Base-by-base conservation (phyloP, 1,284 basidiomycete genomes). In the Volvariella volvacea region DNA sequence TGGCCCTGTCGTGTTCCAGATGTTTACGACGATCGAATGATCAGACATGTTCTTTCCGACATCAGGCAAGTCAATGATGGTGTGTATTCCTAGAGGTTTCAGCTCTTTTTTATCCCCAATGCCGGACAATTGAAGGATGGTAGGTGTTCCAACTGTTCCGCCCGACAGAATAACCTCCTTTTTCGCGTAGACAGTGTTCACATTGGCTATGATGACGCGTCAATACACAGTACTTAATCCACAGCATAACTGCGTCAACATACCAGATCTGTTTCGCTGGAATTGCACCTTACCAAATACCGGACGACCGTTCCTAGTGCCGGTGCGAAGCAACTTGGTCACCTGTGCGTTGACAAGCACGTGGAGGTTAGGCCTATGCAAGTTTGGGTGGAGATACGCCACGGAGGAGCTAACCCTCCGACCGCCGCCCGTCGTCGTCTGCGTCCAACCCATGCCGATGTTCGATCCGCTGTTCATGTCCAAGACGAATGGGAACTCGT, bases 21-120 rank as follows among this genome's bases (percentile, higher is more conserved):
- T 44, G 40, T 55, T 55, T 4, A 46, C 36, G 10, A 66, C 43
- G 12, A 59, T 48, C 1, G 60, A 48, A 37, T 72, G 69, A 45
- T 69, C 69, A 20, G 56, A 54, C 17, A 76, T 53, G 50, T 75
- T 74, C 52, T 68, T 60, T 14, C 74, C 73, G 21, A 73, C 70
- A 43, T 60, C 56, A 3, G 65, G 63, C 1, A 63, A 48, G 50
- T 63, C 46, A 7, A 65, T 47, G 8, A 67, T 49, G 1, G 61
- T 42, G 19, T 46, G 25, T 21, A 66, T 54, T 0, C 57, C 57
- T 2, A 59, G 15, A 1, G 41, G 41, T 9, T 41, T 21, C 6
- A 67, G 51, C 4, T 49, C 42, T 1, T 49, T 37, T 4, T 49
- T 17, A 41, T 58, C 44, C 12, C 75, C 74, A 46, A 77, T 72